A percentile compares a stretch with the other conserved stretches of the same genome.
Conservation (phyloP, 2,329 filamentous ascomycete genomes). For the Metarhizium rileyi region DNA sequence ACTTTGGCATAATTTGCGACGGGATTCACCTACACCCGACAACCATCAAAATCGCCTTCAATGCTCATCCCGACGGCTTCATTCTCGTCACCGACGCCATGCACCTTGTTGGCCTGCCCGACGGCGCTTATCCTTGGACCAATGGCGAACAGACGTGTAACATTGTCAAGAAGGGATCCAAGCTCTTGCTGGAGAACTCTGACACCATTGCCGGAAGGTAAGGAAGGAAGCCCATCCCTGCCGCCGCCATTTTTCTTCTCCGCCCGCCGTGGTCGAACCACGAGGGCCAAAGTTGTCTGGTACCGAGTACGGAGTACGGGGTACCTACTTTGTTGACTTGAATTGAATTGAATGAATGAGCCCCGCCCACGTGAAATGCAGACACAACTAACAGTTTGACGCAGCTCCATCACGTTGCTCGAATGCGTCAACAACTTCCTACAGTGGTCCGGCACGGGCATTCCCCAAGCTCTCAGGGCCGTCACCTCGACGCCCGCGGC, state of each 20-base stretch:
- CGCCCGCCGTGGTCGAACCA: too few relatives aligned
- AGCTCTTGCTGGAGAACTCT: slow-evolving; percentile 68
- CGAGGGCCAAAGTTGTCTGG: too few relatives aligned
- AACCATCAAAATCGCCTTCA: slow-evolving; percentile 80
- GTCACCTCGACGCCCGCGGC: slow-evolving; percentile 69
- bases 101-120: slow-evolving; percentile 73
- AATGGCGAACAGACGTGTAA: slow-evolving; percentile 53
- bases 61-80: slow-evolving; percentile 73
- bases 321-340: too few relatives aligned
- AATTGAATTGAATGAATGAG: background rate
- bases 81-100: slow-evolving; percentile 90
- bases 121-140: slow-evolving; percentile 79
- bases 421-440: slow-evolving; percentile 79
- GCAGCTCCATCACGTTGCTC: slow-evolving; percentile 60
- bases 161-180: slow-evolving; percentile 61
- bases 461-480: slow-evolving; percentile 59
- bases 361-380: background rate
- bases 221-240: slow-evolving; percentile 18
- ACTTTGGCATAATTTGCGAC: slow-evolving; percentile 82
- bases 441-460: slow-evolving; percentile 58
- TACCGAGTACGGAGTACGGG: too few relatives aligned
- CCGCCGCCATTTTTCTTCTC: too few relatives aligned
- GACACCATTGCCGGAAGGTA: slow-evolving; percentile 69
- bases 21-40: slow-evolving; percentile 86
- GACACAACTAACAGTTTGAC: slow-evolving; percentile 4